phyloP scores from a whole-genome alignment of 805 yeast species.

The Torulaspora maleeae region DNA sequence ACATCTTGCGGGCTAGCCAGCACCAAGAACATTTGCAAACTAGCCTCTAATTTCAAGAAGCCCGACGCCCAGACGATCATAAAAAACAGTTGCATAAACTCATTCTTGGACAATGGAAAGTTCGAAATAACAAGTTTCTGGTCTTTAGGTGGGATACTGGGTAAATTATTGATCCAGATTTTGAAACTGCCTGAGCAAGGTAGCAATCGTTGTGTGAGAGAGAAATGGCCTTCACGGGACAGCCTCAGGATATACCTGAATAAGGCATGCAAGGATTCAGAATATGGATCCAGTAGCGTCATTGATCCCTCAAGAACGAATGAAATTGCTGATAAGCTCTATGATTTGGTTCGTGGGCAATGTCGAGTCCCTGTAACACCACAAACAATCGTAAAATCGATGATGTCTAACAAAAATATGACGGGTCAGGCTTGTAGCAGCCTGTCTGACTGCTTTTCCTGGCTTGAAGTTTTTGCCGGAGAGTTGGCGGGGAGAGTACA shows the following conservation, averaged over 20 bases:
- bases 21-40: slow-evolving; percentile 73
- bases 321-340: slow-evolving; percentile 51
- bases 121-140: slow-evolving; percentile 72
- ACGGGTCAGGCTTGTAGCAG: slow-evolving; percentile 49
- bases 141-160: slow-evolving; percentile 88
- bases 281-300: slow-evolving; percentile 9
- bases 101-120: slow-evolving; percentile 48
- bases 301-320: slow-evolving; percentile 42
- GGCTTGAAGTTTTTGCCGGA: slow-evolving; percentile 81
- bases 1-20: slow-evolving; percentile 86
- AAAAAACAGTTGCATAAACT: slow-evolving; percentile 42
- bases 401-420: slow-evolving; percentile 86
- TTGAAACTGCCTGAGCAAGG: slow-evolving; percentile 49
- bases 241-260: slow-evolving; percentile 24
- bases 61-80: slow-evolving; percentile 85
- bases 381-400: slow-evolving; percentile 66
- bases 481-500: slow-evolving; percentile 67
- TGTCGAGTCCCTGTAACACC: slow-evolving; percentile 50
- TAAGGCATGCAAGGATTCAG: slow-evolving; percentile 9
- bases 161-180: slow-evolving; percentile 50
- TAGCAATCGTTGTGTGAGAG: slow-evolving; percentile 49
- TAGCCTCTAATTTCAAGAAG: slow-evolving; percentile 79
- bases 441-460: slow-evolving; percentile 55
- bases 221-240: slow-evolving; percentile 40
- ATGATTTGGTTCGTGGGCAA: slow-evolving; percentile 60